phyloP scores from a whole-genome alignment of 495 filamentous ascomycete genomes.

The Podospora conica region DNA sequence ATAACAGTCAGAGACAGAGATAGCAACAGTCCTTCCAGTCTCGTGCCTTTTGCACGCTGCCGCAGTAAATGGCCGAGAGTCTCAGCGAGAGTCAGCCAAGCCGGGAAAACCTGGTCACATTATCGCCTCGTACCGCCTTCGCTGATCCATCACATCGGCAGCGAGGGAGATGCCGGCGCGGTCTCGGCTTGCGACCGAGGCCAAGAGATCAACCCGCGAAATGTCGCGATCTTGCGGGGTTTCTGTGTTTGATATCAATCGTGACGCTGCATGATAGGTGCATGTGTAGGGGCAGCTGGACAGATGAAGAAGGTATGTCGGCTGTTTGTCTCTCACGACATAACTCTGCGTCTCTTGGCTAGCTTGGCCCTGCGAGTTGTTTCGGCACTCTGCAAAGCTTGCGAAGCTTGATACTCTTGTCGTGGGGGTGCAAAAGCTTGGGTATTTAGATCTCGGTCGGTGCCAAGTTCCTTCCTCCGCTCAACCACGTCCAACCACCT shows the following conservation, averaged over 20 bases:
- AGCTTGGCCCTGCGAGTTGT: not conserved
- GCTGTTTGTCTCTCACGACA: constrained; percentile 1
- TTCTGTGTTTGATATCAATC: not conserved
- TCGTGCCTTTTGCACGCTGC: not conserved
- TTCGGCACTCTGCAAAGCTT: not conserved
- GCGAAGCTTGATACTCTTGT: not conserved
- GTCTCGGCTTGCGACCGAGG: not conserved
- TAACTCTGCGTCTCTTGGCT: not conserved
- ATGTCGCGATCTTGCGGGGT: not conserved
- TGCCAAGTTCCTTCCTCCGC: not conserved
- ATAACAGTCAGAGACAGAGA: not conserved
- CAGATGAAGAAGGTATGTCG: not conserved
- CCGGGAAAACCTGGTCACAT: constrained; percentile 9
- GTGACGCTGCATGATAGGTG: not conserved
- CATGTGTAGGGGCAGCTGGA: not conserved
- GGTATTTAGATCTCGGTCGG: not conserved
- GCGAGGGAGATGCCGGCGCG: not conserved
- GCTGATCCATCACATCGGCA: not conserved
- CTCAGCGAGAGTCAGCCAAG: constrained; percentile 3
- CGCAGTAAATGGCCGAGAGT: not conserved
- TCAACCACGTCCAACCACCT: not conserved
- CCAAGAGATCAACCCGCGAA: not conserved
- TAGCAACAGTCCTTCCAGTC: not conserved
- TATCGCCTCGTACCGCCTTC: constrained; percentile 1
- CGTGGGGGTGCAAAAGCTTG: not conserved